phyloP scores from a whole-genome alignment of 352 stramenopile genomes.

The Pseudoperonospora humuli region DNA sequence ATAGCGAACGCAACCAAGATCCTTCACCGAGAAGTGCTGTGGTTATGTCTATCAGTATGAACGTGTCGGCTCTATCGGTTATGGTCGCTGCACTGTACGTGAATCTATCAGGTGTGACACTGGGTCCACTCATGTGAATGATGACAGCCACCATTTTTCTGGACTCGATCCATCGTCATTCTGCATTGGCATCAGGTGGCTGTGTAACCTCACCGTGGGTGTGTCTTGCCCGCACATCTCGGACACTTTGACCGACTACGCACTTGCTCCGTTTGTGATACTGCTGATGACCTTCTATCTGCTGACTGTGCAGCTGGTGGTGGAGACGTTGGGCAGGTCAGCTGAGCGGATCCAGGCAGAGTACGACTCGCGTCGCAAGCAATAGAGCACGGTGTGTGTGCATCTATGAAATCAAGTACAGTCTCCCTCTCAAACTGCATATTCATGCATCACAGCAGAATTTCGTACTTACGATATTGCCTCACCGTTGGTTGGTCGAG shows the following conservation, averaged over 20 bases:
- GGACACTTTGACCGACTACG: constrained; percentile 24
- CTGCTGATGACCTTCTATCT: constrained; percentile 34
- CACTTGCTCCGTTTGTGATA: constrained; percentile 29
- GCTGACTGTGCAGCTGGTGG: constrained; percentile 33
- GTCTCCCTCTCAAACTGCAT: constrained; percentile 3
- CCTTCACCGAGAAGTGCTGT: too few relatives aligned
- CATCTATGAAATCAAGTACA: too few relatives aligned
- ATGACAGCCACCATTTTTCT: too few relatives aligned
- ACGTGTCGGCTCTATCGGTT: too few relatives aligned
- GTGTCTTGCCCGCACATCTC: constrained; percentile 35
- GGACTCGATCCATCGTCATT: constrained; percentile 24
- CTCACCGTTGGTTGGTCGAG: constrained; percentile 26
- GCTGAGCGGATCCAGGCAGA: constrained; percentile 45
- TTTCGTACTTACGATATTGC: constrained; percentile 14
- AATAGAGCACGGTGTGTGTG: too few relatives aligned
- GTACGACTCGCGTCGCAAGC: constrained; percentile 25
- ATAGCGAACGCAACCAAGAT: too few relatives aligned
- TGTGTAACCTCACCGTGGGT: constrained; percentile 37
- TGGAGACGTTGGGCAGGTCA: constrained; percentile 43
- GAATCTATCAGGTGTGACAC: too few relatives aligned
- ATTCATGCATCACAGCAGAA: not conserved
- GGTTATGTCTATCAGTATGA: too few relatives aligned
- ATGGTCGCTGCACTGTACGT: constrained; percentile 43
- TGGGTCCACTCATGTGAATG: too few relatives aligned
- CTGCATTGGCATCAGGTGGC: constrained; percentile 33